Conservation (phyloP, 2,329 filamentous ascomycete genomes). For the Chalara sp. region DNA sequence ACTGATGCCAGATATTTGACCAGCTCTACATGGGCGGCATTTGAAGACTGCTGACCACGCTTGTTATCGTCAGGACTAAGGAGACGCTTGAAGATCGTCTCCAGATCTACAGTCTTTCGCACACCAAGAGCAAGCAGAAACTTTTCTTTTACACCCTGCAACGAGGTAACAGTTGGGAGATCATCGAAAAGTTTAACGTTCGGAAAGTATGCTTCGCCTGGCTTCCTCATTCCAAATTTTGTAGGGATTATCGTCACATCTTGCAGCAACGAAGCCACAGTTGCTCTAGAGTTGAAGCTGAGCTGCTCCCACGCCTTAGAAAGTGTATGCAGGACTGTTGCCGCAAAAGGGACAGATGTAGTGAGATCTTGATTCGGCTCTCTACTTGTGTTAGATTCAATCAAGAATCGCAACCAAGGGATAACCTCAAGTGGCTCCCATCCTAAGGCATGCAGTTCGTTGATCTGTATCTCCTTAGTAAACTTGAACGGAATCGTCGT, state of each 20-base stretch:
- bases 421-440: slow-evolving; percentile 83
- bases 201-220: slow-evolving; percentile 82
- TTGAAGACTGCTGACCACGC: slow-evolving; percentile 40
- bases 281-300: slow-evolving; percentile 56
- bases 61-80: slow-evolving; percentile 53
- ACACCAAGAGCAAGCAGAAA: slow-evolving; percentile 79
- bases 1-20: slow-evolving; percentile 94
- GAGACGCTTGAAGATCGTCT: slow-evolving; percentile 85
- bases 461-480: slow-evolving; percentile 59
- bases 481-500: slow-evolving; percentile 81
- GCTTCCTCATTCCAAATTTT: slow-evolving; percentile 81
- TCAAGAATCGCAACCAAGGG: slow-evolving; percentile 76
- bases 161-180: slow-evolving; percentile 70
- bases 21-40: slow-evolving; percentile 88
- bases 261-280: slow-evolving; percentile 58
- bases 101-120: slow-evolving; percentile 89
- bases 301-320: slow-evolving; percentile 90
- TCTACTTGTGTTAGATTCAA: slow-evolving; percentile 57
- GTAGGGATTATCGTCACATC: slow-evolving; percentile 77
- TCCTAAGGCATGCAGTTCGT: slow-evolving; percentile 71
- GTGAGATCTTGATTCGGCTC: slow-evolving; percentile 63
- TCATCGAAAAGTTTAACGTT: slow-evolving; percentile 95
- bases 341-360: slow-evolving; percentile 64
- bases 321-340: slow-evolving; percentile 68
- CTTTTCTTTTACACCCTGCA: slow-evolving; percentile 82